phyloP scores from a whole-genome alignment of 169 alveolate species.

The Plasmodium relictum region DNA sequence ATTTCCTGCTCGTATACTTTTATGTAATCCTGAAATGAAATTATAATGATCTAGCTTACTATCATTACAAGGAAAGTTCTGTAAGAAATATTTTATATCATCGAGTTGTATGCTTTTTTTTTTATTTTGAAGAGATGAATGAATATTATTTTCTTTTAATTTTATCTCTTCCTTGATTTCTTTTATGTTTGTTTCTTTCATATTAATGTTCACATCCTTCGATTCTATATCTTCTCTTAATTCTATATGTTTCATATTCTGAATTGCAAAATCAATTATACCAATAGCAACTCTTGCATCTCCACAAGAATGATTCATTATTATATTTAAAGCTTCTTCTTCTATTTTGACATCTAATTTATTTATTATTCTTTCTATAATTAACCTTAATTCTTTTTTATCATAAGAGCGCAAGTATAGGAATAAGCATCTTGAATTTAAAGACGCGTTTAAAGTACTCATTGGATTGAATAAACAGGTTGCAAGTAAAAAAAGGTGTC shows the following conservation, averaged over 20 bases:
- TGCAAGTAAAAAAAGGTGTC: conserved; percentile 49
- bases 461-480: conserved; percentile 62
- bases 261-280: conserved; percentile 53
- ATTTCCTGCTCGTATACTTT: conserved; percentile 77
- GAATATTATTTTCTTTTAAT: neutral
- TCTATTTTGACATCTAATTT: conserved; percentile 46
- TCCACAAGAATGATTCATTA: conserved; percentile 68
- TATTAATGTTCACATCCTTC: neutral
- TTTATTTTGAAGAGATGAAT: conserved; percentile 18
- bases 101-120: conserved; percentile 36
- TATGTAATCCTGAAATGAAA: conserved; percentile 72
- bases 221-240: neutral
- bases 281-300: conserved; percentile 73
- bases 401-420: conserved; percentile 54
- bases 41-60: conserved; percentile 65
- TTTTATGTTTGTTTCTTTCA: neutral
- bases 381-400: conserved; percentile 54
- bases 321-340: conserved; percentile 46
- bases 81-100: conserved; percentile 60
- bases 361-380: conserved; percentile 48
- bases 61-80: conserved; percentile 70
- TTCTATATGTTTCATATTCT: conserved; percentile 23
- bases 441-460: conserved; percentile 64
- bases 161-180: conserved; percentile 2
- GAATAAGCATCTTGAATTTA: conserved; percentile 55